phyloP scores from a whole-genome alignment of 108 stramenopile species.

The Poteriospumella lacustris region DNA sequence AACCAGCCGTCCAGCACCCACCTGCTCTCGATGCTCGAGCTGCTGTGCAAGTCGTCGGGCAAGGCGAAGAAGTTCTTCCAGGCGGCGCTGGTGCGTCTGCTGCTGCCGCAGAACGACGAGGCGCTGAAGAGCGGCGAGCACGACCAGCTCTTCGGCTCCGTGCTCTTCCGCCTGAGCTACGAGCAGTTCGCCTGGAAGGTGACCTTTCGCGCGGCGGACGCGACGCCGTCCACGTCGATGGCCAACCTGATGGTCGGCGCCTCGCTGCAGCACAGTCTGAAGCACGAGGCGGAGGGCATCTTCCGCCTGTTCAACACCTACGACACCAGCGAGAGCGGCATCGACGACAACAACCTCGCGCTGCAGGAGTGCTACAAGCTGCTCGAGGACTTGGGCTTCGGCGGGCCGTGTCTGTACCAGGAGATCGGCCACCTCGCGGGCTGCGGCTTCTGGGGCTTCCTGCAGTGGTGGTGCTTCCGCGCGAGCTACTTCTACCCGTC shows the following conservation, averaged over 20 bases:
- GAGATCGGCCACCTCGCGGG: background rate
- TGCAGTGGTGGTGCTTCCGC: background rate
- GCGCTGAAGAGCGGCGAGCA: too few species aligned
- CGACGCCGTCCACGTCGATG: background rate
- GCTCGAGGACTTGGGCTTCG: conserved; percentile 1
- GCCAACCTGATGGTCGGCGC: background rate
- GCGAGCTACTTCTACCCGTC: background rate
- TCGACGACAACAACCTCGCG: background rate
- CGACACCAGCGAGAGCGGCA: background rate
- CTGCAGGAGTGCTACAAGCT: background rate
- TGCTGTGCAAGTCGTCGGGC: background rate
- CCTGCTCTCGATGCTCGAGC: background rate
- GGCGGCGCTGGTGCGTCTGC: background rate
- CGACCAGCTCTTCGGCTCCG: background rate
- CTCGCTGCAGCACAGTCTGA: background rate
- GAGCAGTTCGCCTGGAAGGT: background rate
- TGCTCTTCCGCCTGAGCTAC: background rate
- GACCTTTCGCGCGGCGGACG: background rate
- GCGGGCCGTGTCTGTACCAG: background rate
- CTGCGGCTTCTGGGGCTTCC: background rate
- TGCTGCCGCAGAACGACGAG: too few species aligned
- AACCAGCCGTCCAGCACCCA: background rate
- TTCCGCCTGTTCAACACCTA: background rate
- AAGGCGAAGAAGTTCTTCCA: background rate
- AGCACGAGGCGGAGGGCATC: background rate